These are phyloP conservation scores for Nicotiana paniculata DNA, from an alignment of 257 asterid species.

Conservation along the genomic window DNA sequence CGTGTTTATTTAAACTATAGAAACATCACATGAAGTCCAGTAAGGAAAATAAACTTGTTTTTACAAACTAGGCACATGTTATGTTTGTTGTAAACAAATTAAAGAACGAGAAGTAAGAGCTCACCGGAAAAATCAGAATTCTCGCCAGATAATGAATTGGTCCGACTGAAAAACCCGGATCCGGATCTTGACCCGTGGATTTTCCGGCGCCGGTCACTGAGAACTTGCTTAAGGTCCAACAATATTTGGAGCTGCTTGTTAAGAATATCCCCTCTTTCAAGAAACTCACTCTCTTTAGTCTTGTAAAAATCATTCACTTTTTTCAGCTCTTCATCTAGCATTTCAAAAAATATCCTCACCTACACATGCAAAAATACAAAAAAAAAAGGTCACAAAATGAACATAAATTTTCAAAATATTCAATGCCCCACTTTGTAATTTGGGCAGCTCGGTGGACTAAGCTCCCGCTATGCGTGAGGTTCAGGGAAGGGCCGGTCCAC, in stretches of 20 bases:
- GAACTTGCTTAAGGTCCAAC: constrained; percentile 57
- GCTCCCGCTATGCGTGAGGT: fast-evolving
- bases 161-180: constrained; percentile 26
- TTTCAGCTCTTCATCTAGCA: constrained; percentile 60
- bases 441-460: too few species aligned
- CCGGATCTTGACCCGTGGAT: constrained; percentile 9
- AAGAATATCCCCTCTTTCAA: constrained; percentile 66
- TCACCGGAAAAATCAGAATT: constrained; percentile 65
- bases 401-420: background rate
- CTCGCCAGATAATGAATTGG: constrained; percentile 24
- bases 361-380: constrained; percentile 13
- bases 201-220: constrained; percentile 47
- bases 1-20: background rate
- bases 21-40: background rate
- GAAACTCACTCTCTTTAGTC: constrained; percentile 64
- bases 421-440: background rate
- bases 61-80: background rate
- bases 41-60: background rate
- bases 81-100: background rate
- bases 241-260: constrained; percentile 71
- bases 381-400: background rate
- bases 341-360: constrained; percentile 62
- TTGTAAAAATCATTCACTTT: constrained; percentile 74
- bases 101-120: background rate
- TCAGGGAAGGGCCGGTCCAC: too few species aligned